Evolutionary conservation across 176 grass and related monocot species (phyloP).

Genomic region (Themeda triandra): DNA sequence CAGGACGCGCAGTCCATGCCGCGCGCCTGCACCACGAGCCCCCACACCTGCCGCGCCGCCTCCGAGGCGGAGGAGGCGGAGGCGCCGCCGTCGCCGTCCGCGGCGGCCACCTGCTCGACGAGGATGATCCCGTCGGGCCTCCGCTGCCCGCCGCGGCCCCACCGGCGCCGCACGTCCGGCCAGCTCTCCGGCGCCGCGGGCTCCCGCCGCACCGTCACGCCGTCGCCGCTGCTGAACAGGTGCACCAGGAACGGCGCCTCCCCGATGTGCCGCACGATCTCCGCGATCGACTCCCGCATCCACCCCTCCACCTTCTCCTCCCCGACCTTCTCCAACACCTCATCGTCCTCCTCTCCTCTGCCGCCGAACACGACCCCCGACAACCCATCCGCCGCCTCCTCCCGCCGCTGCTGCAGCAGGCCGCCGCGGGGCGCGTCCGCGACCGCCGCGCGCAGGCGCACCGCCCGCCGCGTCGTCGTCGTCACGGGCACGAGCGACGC

Average conservation of each 20-base stretch:
- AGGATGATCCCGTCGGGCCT: conserved; percentile 82
- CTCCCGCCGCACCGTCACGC: conserved; percentile 59
- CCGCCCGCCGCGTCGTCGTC: neutral
- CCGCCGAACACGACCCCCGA: neutral
- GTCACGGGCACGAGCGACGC: neutral
- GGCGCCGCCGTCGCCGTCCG: neutral
- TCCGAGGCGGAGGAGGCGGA: no score
- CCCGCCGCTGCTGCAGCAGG: conserved; percentile 22
- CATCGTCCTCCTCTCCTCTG: neutral
- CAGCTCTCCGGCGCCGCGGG: conserved; percentile 50
- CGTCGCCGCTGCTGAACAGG: conserved; percentile 38
- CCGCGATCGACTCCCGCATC: conserved; percentile 45
- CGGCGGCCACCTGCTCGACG: conserved; percentile 44
- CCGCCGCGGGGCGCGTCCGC: conserved; percentile 21
- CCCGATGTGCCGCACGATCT: conserved; percentile 56
- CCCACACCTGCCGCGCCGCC: conserved; percentile 32
- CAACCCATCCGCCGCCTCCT: neutral
- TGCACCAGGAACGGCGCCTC: conserved; percentile 61
- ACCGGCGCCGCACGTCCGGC: conserved; percentile 53
- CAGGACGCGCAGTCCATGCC: conserved; percentile 52
- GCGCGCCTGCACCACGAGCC: conserved; percentile 55
- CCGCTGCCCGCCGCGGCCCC: conserved; percentile 35
- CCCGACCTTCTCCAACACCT: conserved; percentile 4
- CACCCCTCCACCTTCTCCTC: conserved; percentile 34
- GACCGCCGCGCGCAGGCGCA: conserved; percentile 17